Evolutionary conservation across 179 eudicot species (phyloP), one percentile per base, ranked within the genome.

Genomic region (Kewa caespitosa): DNA sequence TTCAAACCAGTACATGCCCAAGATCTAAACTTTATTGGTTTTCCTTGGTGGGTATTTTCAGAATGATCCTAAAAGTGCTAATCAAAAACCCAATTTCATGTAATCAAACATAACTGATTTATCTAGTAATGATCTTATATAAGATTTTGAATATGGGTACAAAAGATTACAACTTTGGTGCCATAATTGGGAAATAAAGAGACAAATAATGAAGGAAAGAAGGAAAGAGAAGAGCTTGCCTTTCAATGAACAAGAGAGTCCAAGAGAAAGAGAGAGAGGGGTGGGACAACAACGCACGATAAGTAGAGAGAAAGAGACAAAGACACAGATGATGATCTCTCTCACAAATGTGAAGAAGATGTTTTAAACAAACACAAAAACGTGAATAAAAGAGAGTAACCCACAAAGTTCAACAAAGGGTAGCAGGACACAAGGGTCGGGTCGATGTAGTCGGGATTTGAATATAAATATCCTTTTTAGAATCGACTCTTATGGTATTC

Each of bases 251-350:
- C 68, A 66, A 73, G 68, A 73, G 30, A 27, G 34, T 33, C 59
- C 27, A 73, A 68, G 59, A 39, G 43, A 65, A n/a, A 76, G 73
- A 74, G 63, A 27, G 50, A 65, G 36, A 55, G 66, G 59, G 38
- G 28, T 8, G 36, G 76, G 54, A 46, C 17, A 1, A 50, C 57
- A 50, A 27, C 57, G 57, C 57, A 50, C 25, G n/a, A 50, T 50
- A 50, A 50, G 57, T 50, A 57, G 62, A 57, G 62, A 28, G 62
- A 57, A 33, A 25, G 60, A 54, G 60, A 54, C 28, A 25, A 33
- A 57, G 33, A 28, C 4, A 28, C 15, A 15, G 46, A 42, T 7
- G 62, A 27, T 4, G 62, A 57, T 50, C 57, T 50, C 57, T 50
- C n/a, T 22, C 27, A n/a, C 25, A 12, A n/a, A n/a, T n/a, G 57